A percentile compares a stretch with the other conserved stretches of the same genome.
Evolutionary conservation across 305 asterid species (phyloP).

Genomic region (Solanum hybrid): DNA sequence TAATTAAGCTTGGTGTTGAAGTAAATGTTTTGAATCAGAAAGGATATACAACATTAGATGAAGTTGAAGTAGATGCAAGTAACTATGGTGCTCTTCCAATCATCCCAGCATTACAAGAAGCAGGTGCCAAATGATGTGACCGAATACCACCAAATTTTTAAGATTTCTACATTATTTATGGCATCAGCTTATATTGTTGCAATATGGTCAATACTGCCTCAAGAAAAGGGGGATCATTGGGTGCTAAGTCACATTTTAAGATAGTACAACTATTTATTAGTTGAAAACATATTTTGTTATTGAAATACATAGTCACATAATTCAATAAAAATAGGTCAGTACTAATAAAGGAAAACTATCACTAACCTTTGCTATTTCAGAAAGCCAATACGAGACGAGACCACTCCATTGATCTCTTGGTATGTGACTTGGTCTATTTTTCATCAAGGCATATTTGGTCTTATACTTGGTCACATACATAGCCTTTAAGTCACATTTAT

Average conservation of each 20-base stretch:
- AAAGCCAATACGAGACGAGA: neutral
- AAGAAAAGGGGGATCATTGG: no score
- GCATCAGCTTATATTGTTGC: no score
- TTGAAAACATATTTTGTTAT: no score
- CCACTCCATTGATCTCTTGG: neutral
- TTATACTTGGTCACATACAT: no score
- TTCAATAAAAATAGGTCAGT: no score
- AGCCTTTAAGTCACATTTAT: no score
- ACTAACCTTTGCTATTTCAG: neutral
- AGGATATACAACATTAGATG: conserved; percentile 39
- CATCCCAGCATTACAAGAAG: conserved; percentile 27
- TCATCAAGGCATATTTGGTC: neutral
- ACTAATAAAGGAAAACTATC: neutral
- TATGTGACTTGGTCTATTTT: neutral
- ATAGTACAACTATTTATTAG: no score
- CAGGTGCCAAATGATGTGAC: conserved; percentile 34
- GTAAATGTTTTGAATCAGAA: conserved; percentile 27
- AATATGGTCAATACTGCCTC: no score
- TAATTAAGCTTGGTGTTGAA: conserved; percentile 31
- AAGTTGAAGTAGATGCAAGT: conserved; percentile 36
- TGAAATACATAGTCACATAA: no score
- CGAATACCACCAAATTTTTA: conserved; percentile 18
- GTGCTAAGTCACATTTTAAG: no score
- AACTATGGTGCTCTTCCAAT: conserved; percentile 34
- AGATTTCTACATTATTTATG: conserved; percentile 6